phyloP scores from a whole-genome alignment of 192 early-diverging fungal species.

The Umbelopsis isabellina region DNA sequence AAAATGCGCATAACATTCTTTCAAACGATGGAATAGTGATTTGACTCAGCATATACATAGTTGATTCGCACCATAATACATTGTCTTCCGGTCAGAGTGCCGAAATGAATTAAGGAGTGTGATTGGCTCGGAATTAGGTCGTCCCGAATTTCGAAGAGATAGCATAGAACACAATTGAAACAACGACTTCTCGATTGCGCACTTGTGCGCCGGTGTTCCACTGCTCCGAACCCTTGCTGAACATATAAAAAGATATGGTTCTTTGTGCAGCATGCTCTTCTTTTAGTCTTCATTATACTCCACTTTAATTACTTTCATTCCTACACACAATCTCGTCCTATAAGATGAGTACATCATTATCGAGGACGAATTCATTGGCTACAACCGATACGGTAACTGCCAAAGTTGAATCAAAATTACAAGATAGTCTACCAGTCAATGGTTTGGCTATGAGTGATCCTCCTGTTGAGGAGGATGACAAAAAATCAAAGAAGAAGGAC shows the following conservation, averaged over 20 bases:
- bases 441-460: not conserved
- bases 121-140: slow-evolving; percentile 1
- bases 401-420: not conserved
- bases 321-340: not conserved
- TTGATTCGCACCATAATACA: not conserved
- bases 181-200: slow-evolving; percentile 10
- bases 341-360: not conserved
- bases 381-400: not conserved
- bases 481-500: slow-evolving; percentile 23
- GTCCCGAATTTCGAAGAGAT: slow-evolving; percentile 7
- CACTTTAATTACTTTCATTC: not conserved
- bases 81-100: slow-evolving; percentile 2
- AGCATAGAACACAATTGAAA: slow-evolving; percentile 11
- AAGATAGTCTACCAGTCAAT: not conserved
- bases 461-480: not conserved
- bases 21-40: not conserved
- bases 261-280: not conserved
- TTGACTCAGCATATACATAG: not conserved
- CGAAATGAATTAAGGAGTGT: not conserved
- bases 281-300: not conserved
- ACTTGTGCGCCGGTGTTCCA: slow-evolving; percentile 11
- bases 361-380: slow-evolving; percentile 2
- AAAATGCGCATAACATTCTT: not conserved
- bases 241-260: slow-evolving; percentile 1
- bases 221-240: not conserved